Evolutionary conservation across 805 yeast species (phyloP), one percentile per base, ranked within the genome.

Genomic region (Yamadazyma tumulicola): DNA sequence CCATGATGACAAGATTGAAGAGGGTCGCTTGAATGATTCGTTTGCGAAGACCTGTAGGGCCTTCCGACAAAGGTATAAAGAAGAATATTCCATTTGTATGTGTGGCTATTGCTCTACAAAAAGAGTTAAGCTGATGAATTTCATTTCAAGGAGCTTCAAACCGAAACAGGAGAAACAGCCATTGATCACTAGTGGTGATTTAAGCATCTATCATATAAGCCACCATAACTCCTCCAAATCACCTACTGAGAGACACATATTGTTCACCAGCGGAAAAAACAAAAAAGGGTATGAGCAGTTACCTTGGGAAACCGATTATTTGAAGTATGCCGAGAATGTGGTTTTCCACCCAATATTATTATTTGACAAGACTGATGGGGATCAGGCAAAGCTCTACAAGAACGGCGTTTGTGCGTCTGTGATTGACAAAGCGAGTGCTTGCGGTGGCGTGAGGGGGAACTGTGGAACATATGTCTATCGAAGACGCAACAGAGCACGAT

Each of bases 1-100:
- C 15, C 60, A 56, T 32, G 45, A 54, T 26, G 59, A 54, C 35
- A 52, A 48, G 37, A 36, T 56, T 9, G 59, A 52, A 25, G 47
- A 44, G 31, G 38, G 43, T 2, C 18, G 46, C 9, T 30, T 56
- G 8, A 47, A 39, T 31, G 25, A 34, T 9, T 26, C 43, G 4
- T 56, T 47, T 26, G 44, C 40, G 26, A 16, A 17, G 6, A 52
- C 61, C 4, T 9, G 19, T n/a, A 19, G 29, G 15, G 2, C 5
- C 5, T 34, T 18, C 14, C 22, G 19, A 10, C 8, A 9, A 11
- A 7, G 3, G 2, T 34, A 9, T 16, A 23, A 23, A 6, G 20
- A 28, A 28, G 29, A 23, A 12, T 34, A 34, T 23, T 9, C 37
- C 2, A 18, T 28, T 9, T 34, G 37, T 24, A 9, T 14, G 19